phyloP scores from a whole-genome alignment of 2,329 filamentous ascomycete species.

The Didymellaceae sp. region DNA sequence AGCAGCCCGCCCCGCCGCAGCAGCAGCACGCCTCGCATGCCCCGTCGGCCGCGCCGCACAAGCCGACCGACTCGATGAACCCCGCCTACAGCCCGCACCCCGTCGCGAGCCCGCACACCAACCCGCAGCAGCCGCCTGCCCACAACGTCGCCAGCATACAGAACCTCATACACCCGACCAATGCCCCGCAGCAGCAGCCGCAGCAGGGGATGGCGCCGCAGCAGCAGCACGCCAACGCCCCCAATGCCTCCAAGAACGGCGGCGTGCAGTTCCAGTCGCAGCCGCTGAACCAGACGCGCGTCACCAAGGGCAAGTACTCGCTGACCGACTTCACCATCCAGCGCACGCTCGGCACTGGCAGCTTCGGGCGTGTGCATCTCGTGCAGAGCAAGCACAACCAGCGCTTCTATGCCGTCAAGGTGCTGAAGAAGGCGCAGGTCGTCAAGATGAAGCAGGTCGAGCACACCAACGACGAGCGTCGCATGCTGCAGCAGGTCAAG shows the following conservation, averaged over 20 bases:
- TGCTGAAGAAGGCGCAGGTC: constrained; percentile 96
- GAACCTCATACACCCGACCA: constrained; percentile 76
- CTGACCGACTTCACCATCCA: constrained; percentile 88
- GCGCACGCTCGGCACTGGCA: constrained; percentile 92
- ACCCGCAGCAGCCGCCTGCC: constrained; percentile 46
- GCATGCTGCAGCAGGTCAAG: constrained; percentile 95
- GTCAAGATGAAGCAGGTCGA: constrained; percentile 99
- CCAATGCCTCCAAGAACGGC: constrained; percentile 68
- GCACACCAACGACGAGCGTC: constrained; percentile 96
- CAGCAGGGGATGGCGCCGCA: not conserved
- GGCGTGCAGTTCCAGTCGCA: constrained; percentile 47
- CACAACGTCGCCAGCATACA: constrained; percentile 82
- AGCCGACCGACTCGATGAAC: constrained; percentile 52
- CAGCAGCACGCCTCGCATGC: constrained; percentile 7
- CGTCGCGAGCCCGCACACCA: constrained; percentile 40
- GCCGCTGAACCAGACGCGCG: constrained; percentile 57
- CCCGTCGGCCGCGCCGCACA: constrained; percentile 32
- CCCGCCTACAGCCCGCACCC: constrained; percentile 42
- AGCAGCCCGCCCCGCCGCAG: not conserved
- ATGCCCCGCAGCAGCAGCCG: constrained; percentile 8
- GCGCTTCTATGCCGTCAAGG: constrained; percentile 97
- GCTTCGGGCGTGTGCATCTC: constrained; percentile 93
- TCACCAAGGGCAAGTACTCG: constrained; percentile 97
- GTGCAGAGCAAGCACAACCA: constrained; percentile 98
- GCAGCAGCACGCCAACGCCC: constrained; percentile 33